Base-by-base conservation (phyloP, 164 flowering plant genomes). In the Cinnamomum chago region DNA sequence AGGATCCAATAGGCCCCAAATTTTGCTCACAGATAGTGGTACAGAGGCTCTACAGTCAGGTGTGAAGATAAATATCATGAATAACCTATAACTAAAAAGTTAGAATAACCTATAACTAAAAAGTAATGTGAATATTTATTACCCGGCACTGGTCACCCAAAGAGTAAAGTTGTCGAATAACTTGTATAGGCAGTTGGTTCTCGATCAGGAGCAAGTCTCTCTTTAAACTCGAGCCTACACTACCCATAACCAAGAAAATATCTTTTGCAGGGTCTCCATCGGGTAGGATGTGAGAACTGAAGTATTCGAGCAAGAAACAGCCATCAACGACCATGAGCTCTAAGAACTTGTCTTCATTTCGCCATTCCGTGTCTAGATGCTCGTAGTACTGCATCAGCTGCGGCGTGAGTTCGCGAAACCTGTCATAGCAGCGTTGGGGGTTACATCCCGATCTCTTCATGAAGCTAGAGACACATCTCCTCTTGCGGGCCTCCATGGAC, bases 191-290 rank as follows among this genome's bases (percentile, higher is more conserved):
- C 55, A 88, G 74, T 70, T 88, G 91, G 71, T 88, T 88, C 74
- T 88, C 85, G 10, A 88, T 81, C 89, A 85, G 82, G 35, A 88
- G 51, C 88, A 86, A 85, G 74, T 88, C 91, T 9, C 88, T 81
- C 79, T 67, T 82, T 30, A 88, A 64, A 50, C 55, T 80, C 0
- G 84, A 87, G 28, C 84, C 88, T 50, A 58, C 9, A 75, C 88
- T 88, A 2, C 35, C 35, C 35, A 3, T 88, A 2, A 5, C 35
- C 35, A 3, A 5, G 35, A 33, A 5, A 33, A 33, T 3, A 33
- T 33, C 5, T 3, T 5, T 33, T 33, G 0, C 35, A 33, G 35
- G 35, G 35, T 5, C 5, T 3, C 35, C 35, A 5, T 33, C 27
- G 27, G 35, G 35, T 33, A 88, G 18, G 20, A 0, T 28, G 12